A percentile compares a stretch with the other conserved stretches of the same genome.
phyloP scores from a whole-genome alignment of 2,329 filamentous ascomycete species.

The Fusarium buharicum region DNA sequence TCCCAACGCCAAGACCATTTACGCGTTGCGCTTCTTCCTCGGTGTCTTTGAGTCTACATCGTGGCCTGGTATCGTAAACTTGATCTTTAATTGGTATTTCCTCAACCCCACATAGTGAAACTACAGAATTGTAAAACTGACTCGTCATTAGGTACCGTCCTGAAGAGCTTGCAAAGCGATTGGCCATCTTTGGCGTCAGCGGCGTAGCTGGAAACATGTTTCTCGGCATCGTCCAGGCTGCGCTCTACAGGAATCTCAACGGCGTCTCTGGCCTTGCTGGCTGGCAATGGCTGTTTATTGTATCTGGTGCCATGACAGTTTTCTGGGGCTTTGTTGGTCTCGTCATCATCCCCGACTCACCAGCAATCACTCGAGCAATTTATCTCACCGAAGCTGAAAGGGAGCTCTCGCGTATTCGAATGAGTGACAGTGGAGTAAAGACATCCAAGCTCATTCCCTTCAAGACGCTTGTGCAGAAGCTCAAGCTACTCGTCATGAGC shows the following conservation, averaged over 20 bases:
- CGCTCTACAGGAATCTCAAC: slow-evolving; percentile 38
- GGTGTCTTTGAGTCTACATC: slow-evolving; percentile 42
- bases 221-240: slow-evolving; percentile 38
- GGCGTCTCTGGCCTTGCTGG: slow-evolving; percentile 34
- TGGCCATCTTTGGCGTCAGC: slow-evolving; percentile 41
- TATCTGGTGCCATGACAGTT: slow-evolving; percentile 37
- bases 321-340: slow-evolving; percentile 40
- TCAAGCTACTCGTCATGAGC: slow-evolving; percentile 30
- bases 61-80: slow-evolving; percentile 38
- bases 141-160: slow-evolving; percentile 24
- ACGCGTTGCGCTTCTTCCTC: slow-evolving; percentile 35
- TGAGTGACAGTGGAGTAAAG: slow-evolving; percentile 33
- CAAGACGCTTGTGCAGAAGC: slow-evolving; percentile 24
- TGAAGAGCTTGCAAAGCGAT: slow-evolving; percentile 36
- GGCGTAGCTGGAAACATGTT: slow-evolving; percentile 43
- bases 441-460: slow-evolving; percentile 36
- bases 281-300: slow-evolving; percentile 41
- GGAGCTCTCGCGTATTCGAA: slow-evolving; percentile 27
- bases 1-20: slow-evolving; percentile 29
- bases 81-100: slow-evolving; percentile 39
- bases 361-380: slow-evolving; percentile 33
- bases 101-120: neutral
- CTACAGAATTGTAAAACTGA: neutral
- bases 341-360: slow-evolving; percentile 36
- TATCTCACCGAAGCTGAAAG: slow-evolving; percentile 25